Evolutionary conservation across 805 yeast genomes (phyloP).

Genomic region (Phaffomyces opuntiae): DNA sequence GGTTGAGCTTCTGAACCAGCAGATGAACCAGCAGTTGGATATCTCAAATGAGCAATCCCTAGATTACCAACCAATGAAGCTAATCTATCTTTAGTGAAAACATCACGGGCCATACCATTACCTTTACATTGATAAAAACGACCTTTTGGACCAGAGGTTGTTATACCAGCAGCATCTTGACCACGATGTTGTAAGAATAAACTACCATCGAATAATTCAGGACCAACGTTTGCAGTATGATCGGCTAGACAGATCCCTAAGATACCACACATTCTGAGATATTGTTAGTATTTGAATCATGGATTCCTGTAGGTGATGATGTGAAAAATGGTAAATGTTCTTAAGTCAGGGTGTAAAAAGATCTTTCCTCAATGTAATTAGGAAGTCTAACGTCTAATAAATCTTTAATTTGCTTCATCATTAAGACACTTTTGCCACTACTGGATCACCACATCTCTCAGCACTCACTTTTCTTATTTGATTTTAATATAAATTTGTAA

Average conservation of each 20-base stretch:
- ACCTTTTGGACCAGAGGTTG: slow-evolving; percentile 91
- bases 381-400: slow-evolving; percentile 28
- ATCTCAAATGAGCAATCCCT: slow-evolving; percentile 93
- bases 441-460: no score
- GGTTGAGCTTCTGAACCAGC: slow-evolving; percentile 98
- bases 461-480: no score
- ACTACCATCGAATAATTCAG: slow-evolving; percentile 88
- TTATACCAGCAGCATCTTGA: slow-evolving; percentile 99
- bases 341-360: slow-evolving; percentile 14
- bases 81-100: slow-evolving; percentile 80
- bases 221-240: slow-evolving; percentile 65
- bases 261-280: slow-evolving; percentile 79
- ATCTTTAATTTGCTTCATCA: slow-evolving; percentile 18
- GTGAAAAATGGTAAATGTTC: not conserved
- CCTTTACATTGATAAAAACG: slow-evolving; percentile 97
- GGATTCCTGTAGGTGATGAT: no score
- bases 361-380: slow-evolving; percentile 22
- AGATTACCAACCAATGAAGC: slow-evolving; percentile 78
- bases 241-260: slow-evolving; percentile 82
- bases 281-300: slow-evolving; percentile 2
- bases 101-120: slow-evolving; percentile 97
- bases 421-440: not conserved
- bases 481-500: no score
- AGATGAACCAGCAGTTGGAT: slow-evolving; percentile 95
- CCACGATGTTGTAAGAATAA: slow-evolving; percentile 95